Percentiles rank a stretch among this genome's conserved stretches.
Conservation (phyloP, 2,329 filamentous ascomycete genomes). For the Juglanconis oblonga region DNA sequence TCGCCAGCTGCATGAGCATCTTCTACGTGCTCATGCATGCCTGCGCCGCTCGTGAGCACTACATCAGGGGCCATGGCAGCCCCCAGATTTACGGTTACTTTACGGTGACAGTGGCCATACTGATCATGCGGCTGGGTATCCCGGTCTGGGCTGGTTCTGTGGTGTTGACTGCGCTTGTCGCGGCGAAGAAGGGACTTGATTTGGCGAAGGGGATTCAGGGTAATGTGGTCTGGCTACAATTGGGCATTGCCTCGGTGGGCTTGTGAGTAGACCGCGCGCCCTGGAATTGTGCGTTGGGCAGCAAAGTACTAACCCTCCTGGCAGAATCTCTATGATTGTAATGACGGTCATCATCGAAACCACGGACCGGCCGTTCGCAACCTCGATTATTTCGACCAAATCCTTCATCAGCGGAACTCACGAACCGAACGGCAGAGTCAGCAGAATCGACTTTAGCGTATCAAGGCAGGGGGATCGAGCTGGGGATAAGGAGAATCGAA, state of each 20-base stretch:
- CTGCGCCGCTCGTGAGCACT: conserved; percentile 7
- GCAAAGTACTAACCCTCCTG: background rate
- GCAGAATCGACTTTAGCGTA: conserved; percentile 4
- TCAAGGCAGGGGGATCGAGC: background rate
- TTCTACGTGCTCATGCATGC: conserved; percentile 15
- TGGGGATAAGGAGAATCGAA: background rate
- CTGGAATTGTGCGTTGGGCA: too few relatives aligned
- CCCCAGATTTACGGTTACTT: conserved; percentile 11
- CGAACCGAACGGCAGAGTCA: background rate
- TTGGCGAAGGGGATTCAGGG: background rate
- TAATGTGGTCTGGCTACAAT: conserved; percentile 11
- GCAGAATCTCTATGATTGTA: conserved; percentile 6
- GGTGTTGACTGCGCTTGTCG: conserved; percentile 7
- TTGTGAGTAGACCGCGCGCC: conserved; percentile 2
- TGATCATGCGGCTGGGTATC: conserved; percentile 6
- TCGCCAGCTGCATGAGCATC: conserved; percentile 10
- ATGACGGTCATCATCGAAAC: conserved; percentile 10
- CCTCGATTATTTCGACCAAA: conserved; percentile 1
- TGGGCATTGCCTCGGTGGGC: conserved; percentile 1
- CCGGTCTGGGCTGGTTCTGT: conserved; percentile 14
- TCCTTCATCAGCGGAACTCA: conserved; percentile 3
- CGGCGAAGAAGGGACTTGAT: conserved; percentile 5
- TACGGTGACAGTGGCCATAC: conserved; percentile 7
- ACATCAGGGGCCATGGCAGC: conserved; percentile 4
- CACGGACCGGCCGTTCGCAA: conserved; percentile 15